Evolutionary conservation across 345 rosid genomes (phyloP), one percentile per base, ranked within the genome.

Genomic region (Leavenworthia alabamica): DNA sequence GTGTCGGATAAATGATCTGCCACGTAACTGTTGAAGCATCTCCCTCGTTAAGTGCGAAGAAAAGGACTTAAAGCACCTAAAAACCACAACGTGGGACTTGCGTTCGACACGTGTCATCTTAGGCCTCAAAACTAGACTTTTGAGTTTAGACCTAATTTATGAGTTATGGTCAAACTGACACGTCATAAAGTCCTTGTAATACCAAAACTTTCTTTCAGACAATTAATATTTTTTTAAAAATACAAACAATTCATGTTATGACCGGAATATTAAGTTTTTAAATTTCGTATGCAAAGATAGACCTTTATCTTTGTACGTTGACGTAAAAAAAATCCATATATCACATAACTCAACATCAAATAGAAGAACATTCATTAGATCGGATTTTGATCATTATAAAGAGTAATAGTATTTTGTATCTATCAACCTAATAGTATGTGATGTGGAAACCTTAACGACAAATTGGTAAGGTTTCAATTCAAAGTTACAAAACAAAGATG

Each of bases 61-160:
- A 28, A 42, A 47, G n/a, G 46, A 70, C 6, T 36, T 13, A 50
- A 56, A 51, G 62, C 49, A 33, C 48, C 26, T 14, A 10, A 17
- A 17, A 50, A 51, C 62, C 41, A 56, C 62, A 50, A 71, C 66
- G 71, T 71, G 66, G 56, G 55, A 3, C 49, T 20, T 58, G 61
- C 36, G 40, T 26, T 13, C 66, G 53, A 57, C 75, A 71, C 71
- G 66, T 7, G 61, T 57, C 60, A 17, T 48, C 24, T 10, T 40
- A 47, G 53, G 31, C 29, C 59, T 27, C 40, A 63, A 47, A 56
- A 17, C 36, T 31, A 40, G 36, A 54, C 53, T 24, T 41, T 46
- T 37, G 24, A 56, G 59, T 64, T 64, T 7, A 42, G 26, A 29
- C 62, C 44, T 23, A 17, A 64, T 41, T 70, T 23, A 48, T 56